A percentile compares a stretch with the other conserved stretches of the same genome.
These are phyloP conservation scores for Xylariaceae sp. DNA, from an alignment of 2,329 filamentous ascomycete species.

Conservation along the genomic window DNA sequence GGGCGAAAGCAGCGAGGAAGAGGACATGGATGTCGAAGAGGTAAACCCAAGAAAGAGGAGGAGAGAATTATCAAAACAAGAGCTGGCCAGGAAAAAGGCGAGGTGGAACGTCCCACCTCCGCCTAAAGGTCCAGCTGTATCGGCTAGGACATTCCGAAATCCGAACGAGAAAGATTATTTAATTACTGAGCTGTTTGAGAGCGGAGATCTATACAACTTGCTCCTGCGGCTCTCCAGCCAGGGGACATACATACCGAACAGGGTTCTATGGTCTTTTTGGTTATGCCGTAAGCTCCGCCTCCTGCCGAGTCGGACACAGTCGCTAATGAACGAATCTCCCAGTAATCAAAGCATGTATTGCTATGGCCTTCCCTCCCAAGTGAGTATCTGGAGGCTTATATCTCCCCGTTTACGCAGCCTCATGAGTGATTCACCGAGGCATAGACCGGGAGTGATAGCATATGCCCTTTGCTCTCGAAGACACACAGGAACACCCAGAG, in stretches of 20 bases:
- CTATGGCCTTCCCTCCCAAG: constrained; percentile 23
- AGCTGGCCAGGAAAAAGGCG: not conserved
- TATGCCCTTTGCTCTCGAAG: too few relatives aligned
- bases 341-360: constrained; percentile 19
- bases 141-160: too few relatives aligned
- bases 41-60: not conserved
- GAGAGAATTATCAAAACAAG: not conserved
- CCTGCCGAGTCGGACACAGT: not conserved
- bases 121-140: too few relatives aligned
- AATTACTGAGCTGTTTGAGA: not conserved
- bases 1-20: not conserved
- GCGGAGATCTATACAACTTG: not conserved
- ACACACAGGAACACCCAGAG: too few relatives aligned
- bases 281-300: not conserved
- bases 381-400: not conserved
- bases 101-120: not conserved
- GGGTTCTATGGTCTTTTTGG: constrained; percentile 12
- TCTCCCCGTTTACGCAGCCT: too few relatives aligned
- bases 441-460: too few relatives aligned
- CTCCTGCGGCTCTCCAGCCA: not conserved
- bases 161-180: not conserved
- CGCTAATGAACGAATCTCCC: not conserved
- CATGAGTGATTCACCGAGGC: too few relatives aligned
- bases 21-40: not conserved
- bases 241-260: not conserved